These are phyloP conservation scores for Nakazawaea populi DNA, from an alignment of 805 yeast genomes.

Conservation along the genomic window DNA sequence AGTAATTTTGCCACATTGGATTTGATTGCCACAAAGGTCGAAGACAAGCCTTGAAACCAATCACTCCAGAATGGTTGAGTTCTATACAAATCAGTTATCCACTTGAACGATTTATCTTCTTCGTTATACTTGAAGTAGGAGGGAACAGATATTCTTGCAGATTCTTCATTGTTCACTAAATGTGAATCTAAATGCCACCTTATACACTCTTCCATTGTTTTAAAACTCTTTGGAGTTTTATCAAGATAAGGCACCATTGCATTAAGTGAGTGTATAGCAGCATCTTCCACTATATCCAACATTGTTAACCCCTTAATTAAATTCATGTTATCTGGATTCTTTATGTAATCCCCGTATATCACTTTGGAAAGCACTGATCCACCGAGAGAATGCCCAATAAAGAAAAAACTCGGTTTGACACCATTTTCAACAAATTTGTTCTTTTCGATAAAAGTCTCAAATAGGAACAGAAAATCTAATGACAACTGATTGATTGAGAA, in stretches of 20 bases:
- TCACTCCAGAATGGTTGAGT: conserved; percentile 71
- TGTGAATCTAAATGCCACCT: conserved; percentile 72
- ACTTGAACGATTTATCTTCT: conserved; percentile 23
- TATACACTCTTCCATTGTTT: conserved; percentile 51
- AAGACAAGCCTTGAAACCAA: conserved; percentile 77
- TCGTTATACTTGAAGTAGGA: conserved; percentile 36
- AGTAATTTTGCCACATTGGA: conserved; percentile 55
- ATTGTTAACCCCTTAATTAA: conserved; percentile 62
- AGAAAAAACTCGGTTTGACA: conserved; percentile 35
- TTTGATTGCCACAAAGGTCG: conserved; percentile 32
- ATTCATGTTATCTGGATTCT: conserved; percentile 13
- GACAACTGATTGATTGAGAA: conserved; percentile 47
- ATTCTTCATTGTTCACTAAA: conserved; percentile 45
- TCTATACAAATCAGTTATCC: conserved; percentile 59
- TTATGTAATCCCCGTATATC: conserved; percentile 21
- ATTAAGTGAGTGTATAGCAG: conserved; percentile 65
- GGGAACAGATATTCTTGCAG: conserved; percentile 80
- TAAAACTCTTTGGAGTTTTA: conserved; percentile 59
- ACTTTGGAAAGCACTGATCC: conserved; percentile 74
- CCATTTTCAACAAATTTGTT: conserved; percentile 12
- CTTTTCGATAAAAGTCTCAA: conserved; percentile 31
- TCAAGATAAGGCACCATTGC: conserved; percentile 64
- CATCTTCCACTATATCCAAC: conserved; percentile 92
- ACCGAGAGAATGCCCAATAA: conserved; percentile 90
- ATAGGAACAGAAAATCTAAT: conserved; percentile 49